A percentile compares a stretch with the other conserved stretches of the same genome.
Evolutionary conservation across 164 flowering plant species (phyloP).

Genomic region (Vitis riparia): DNA sequence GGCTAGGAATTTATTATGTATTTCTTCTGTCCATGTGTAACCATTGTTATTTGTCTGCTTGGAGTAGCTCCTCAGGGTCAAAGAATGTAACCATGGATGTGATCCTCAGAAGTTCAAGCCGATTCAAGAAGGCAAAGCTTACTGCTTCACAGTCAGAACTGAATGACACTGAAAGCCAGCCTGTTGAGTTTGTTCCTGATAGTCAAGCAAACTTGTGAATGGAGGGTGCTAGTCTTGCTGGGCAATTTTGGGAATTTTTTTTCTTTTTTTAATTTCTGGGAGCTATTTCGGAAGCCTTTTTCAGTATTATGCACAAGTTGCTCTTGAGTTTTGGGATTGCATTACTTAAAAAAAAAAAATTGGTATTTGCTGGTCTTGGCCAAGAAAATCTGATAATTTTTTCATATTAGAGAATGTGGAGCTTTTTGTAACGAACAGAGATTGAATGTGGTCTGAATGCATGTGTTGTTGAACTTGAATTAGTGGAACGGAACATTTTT

Average conservation of each 20-base stretch:
- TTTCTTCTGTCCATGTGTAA: background rate
- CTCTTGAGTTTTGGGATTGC: too few species aligned
- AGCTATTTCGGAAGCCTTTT: too few species aligned
- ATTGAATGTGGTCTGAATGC: too few species aligned
- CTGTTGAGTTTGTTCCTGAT: slow-evolving; percentile 52
- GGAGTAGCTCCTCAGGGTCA: slow-evolving; percentile 27
- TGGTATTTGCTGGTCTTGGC: too few species aligned
- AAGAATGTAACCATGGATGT: slow-evolving; percentile 31
- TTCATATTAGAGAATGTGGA: too few species aligned
- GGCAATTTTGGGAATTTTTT: too few species aligned
- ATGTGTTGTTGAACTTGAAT: too few species aligned
- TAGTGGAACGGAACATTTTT: too few species aligned
- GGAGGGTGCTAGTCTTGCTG: background rate
- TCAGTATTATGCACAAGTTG: too few species aligned
- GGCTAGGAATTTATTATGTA: background rate
- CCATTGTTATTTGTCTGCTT: background rate
- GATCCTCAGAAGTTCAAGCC: slow-evolving; percentile 55
- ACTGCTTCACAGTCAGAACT: slow-evolving; percentile 50
- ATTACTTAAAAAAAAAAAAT: too few species aligned
- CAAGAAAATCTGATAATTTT: too few species aligned
- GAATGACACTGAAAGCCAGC: slow-evolving; percentile 44
- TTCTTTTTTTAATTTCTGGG: too few species aligned
- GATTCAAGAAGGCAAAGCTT: slow-evolving; percentile 64
- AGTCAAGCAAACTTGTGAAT: slow-evolving; percentile 35
- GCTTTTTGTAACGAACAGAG: background rate